Base-by-base conservation (phyloP, 352 stramenopile genomes). In the Elongisporangium prolatum region DNA sequence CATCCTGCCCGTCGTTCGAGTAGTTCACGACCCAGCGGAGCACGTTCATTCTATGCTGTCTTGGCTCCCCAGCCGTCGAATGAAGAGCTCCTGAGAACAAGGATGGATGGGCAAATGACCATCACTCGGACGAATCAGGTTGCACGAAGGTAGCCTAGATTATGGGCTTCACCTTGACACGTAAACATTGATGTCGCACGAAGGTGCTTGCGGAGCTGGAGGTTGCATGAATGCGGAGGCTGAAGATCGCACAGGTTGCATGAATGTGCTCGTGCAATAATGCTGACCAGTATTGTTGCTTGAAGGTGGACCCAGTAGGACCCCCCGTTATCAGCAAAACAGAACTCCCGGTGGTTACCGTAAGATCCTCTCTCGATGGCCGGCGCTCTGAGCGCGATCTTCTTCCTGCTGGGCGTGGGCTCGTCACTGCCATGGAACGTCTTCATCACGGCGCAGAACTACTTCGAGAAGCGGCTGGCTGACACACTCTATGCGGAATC, bases 381-480 rank as follows among this genome's bases (percentile, higher is more conserved):
- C 34, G 34, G 34, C 10, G 34, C 34, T 17, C 34, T 44, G 34
- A 44, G 34, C 34, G 62, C 52, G 49, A 86, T 91, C 63, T 84
- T 95, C 65, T 90, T 95, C 60, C 66, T 93, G 54, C 72, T 86
- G 44, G 86, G 86, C 69, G 67, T 95, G 57, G 84, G 77, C 8
- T 84, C 78, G 13, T 84, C 80, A 21, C 73, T 95, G 47, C 84
- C 86, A 48, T 95, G 82, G 83, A 95, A 95, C 50, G 83, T 93
- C 20, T 95, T 95, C 60, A 89, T 95, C 67, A 95, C 84, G 3
- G 86, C 81, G 18, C 77, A 91, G 60, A 64, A 73, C 51, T 95
- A 93, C 72, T 95, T 95, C 61, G 67, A 78, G 21, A 56, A 74
- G 48, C 83, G 86, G 1, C 67, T 95, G 37, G 60, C 60, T 2